A percentile compares a stretch with the other conserved stretches of the same genome.
Evolutionary conservation across 2,329 filamentous ascomycete species (phyloP).

Genomic region (Dactylellina haptotyla): DNA sequence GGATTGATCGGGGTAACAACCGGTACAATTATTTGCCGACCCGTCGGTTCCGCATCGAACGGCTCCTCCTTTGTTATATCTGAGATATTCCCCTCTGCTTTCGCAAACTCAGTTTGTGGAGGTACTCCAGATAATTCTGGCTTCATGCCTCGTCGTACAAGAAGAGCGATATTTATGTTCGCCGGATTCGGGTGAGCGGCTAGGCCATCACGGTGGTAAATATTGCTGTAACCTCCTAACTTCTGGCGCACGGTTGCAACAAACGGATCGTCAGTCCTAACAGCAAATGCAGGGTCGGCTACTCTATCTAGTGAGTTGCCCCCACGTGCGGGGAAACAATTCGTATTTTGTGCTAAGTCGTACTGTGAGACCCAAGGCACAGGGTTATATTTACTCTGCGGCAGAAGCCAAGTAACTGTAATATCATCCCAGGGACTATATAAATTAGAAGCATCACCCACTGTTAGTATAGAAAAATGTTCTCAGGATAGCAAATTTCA

Average conservation of each 20-base stretch:
- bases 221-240: neutral
- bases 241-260: neutral
- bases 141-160: neutral
- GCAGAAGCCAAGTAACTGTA: conserved; percentile 10
- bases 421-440: conserved; percentile 14
- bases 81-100: too few species aligned
- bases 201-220: neutral
- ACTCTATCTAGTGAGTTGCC: conserved; percentile 1
- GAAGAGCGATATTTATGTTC: neutral
- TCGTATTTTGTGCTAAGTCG: conserved; percentile 9
- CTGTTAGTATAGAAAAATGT: too few species aligned
- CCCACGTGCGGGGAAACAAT: neutral
- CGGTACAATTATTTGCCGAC: too few species aligned
- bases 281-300: conserved; percentile 14
- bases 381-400: neutral
- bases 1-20: too few species aligned
- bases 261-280: conserved; percentile 16
- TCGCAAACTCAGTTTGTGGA: too few species aligned
- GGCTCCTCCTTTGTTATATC: too few species aligned
- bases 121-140: too few species aligned
- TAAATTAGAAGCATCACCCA: neutral
- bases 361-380: conserved; percentile 13
- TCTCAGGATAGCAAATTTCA: too few species aligned
- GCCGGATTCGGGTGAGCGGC: neutral
- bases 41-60: too few species aligned